Evolutionary conservation across 148 eudicot genomes (phyloP).

Genomic region (Rhododendron mucronatum): DNA sequence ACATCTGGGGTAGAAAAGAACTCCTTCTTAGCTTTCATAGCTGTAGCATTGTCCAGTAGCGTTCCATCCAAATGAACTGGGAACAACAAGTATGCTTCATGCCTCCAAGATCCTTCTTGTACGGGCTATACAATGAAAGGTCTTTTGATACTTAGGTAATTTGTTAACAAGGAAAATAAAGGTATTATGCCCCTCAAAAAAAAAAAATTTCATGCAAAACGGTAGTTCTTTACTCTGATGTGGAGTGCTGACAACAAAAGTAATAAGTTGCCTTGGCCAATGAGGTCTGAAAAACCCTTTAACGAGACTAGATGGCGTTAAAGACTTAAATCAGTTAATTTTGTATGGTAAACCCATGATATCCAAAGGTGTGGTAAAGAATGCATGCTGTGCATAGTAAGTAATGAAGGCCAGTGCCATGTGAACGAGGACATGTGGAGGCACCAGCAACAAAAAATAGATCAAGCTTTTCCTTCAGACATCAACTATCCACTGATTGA

Average conservation of each 20-base stretch:
- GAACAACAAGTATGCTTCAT: slow-evolving; percentile 91
- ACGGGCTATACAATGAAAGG: slow-evolving; percentile 37
- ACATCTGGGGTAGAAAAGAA: slow-evolving; percentile 77
- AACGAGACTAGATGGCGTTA: not conserved
- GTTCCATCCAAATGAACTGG: slow-evolving; percentile 91
- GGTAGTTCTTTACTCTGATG: not conserved
- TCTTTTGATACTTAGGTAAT: not conserved
- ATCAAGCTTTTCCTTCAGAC: not conserved
- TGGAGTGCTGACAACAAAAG: not conserved
- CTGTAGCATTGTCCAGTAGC: slow-evolving; percentile 57
- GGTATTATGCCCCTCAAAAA: not conserved
- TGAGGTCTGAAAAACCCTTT: not conserved
- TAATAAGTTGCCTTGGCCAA: not conserved
- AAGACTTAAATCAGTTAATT: not conserved
- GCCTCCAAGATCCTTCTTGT: slow-evolving; percentile 73
- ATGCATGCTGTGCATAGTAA: not conserved
- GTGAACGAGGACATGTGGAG: not conserved
- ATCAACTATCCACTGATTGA: not conserved
- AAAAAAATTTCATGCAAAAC: not conserved
- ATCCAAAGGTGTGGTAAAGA: not conserved
- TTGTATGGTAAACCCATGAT: not conserved
- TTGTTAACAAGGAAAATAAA: not conserved
- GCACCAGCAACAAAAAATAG: not conserved
- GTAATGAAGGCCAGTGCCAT: not conserved
- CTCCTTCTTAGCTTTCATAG: slow-evolving; percentile 72